Percentiles rank a stretch among this genome's conserved stretches.
Evolutionary conservation across 2,329 filamentous ascomycete species (phyloP).

Genomic region (Pseudonectria foliicola): DNA sequence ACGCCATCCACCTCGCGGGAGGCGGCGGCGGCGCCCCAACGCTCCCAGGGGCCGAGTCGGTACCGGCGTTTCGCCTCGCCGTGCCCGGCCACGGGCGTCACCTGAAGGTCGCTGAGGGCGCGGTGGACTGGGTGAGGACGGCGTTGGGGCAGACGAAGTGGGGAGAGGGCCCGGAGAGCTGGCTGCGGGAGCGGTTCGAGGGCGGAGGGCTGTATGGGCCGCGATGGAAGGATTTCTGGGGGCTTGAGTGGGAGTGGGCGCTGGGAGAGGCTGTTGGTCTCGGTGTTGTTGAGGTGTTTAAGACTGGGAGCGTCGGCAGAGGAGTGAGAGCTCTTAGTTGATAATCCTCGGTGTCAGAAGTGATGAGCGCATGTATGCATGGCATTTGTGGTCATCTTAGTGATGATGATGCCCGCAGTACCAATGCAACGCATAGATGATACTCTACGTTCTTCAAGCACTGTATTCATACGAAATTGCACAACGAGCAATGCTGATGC

Average conservation of each 20-base stretch:
- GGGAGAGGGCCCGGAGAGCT: slow-evolving; percentile 54
- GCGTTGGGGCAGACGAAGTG: slow-evolving; percentile 53
- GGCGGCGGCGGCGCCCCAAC: slow-evolving; percentile 40
- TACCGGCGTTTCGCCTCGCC: slow-evolving; percentile 45
- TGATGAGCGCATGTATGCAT: neutral
- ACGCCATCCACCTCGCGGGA: slow-evolving; percentile 56
- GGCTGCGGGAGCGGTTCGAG: slow-evolving; percentile 64
- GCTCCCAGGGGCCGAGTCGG: slow-evolving; percentile 15
- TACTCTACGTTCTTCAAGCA: too few relatives aligned
- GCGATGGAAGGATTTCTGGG: slow-evolving; percentile 62
- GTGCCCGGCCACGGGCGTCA: slow-evolving; percentile 61
- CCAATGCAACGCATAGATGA: too few relatives aligned
- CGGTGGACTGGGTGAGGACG: slow-evolving; percentile 53
- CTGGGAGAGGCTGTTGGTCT: slow-evolving; percentile 63
- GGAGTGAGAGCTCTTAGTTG: slow-evolving; percentile 46
- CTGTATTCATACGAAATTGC: too few relatives aligned
- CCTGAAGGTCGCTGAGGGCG: slow-evolving; percentile 56
- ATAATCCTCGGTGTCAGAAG: neutral
- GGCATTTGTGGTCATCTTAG: neutral
- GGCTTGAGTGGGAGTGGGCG: slow-evolving; percentile 64
- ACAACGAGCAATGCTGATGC: too few relatives aligned
- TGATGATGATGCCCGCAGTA: too few relatives aligned
- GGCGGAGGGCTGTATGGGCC: slow-evolving; percentile 43
- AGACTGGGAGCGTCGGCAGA: slow-evolving; percentile 65
- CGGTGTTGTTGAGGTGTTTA: slow-evolving; percentile 65